Percentiles rank a stretch among this genome's conserved stretches.
These are phyloP conservation scores for Teratosphaeria nubilosa DNA, from an alignment of 2,329 filamentous ascomycete species.

Conservation along the genomic window DNA sequence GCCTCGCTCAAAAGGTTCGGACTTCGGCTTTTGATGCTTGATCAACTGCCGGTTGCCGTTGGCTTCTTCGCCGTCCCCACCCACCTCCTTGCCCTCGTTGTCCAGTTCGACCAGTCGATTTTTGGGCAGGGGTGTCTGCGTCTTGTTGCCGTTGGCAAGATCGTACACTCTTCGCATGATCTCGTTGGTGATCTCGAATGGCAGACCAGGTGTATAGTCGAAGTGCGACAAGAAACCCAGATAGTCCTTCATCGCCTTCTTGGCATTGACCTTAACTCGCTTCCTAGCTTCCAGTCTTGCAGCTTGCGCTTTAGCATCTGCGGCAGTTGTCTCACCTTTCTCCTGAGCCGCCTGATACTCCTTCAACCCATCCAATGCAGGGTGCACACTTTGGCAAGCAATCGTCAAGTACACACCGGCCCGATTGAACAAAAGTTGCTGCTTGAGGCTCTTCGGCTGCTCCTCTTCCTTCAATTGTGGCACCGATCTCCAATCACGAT, in stretches of 20 bases:
- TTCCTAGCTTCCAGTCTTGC: constrained; percentile 53
- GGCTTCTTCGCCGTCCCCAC: constrained; percentile 10
- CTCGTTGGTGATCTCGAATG: constrained; percentile 48
- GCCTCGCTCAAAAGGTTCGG: constrained; percentile 21
- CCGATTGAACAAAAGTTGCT: constrained; percentile 67
- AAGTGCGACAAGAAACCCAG: constrained; percentile 61
- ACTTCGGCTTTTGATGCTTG: constrained; percentile 27
- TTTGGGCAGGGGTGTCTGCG: constrained; percentile 20
- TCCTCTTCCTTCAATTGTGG: constrained; percentile 49
- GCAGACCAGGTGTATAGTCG: constrained; percentile 66
- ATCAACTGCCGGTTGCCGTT: constrained; percentile 24
- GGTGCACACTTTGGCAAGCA: constrained; percentile 55
- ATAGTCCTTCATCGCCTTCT: constrained; percentile 66
- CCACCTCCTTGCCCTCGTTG: constrained; percentile 13
- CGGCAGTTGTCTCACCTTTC: constrained; percentile 27
- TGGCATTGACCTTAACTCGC: constrained; percentile 62
- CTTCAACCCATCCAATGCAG: constrained; percentile 42
- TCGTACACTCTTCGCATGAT: constrained; percentile 50
- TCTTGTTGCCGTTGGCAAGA: constrained; percentile 37
- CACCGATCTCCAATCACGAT: constrained; percentile 40
- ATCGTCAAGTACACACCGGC: constrained; percentile 62
- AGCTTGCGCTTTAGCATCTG: constrained; percentile 38
- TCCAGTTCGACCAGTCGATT: constrained; percentile 20
- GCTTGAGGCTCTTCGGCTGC: constrained; percentile 65
- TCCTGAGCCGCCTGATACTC: constrained; percentile 24